phyloP scores from a whole-genome alignment of 192 early-diverging fungal species.

The Geranomyces michiganensis region DNA sequence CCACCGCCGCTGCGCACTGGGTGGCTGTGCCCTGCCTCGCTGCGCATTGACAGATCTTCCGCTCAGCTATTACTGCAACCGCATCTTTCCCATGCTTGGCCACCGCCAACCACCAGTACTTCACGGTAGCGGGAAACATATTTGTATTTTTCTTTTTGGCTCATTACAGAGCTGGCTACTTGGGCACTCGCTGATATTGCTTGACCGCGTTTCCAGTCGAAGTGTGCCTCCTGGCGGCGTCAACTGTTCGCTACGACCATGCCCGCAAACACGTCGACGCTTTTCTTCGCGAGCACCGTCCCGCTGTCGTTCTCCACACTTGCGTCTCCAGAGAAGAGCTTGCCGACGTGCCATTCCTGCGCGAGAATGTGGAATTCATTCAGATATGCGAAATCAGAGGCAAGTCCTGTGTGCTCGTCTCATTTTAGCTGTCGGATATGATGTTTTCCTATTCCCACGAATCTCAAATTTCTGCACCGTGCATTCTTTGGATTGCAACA shows the following conservation, averaged over 20 bases:
- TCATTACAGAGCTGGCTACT: no score
- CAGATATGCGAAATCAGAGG: slow-evolving; percentile 29
- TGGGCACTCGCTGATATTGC: no score
- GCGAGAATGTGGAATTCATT: slow-evolving; percentile 28
- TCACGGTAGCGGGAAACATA: no score
- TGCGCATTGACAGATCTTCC: no score
- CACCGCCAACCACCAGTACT: no score
- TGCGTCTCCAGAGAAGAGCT: slow-evolving; percentile 9
- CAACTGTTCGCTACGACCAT: slow-evolving; percentile 27
- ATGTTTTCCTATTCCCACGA: no score
- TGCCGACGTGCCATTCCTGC: slow-evolving; percentile 18
- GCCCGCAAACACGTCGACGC: slow-evolving; percentile 19
- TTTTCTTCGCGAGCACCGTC: slow-evolving; percentile 19
- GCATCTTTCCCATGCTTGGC: no score
- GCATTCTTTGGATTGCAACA: neutral
- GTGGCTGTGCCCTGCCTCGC: no score
- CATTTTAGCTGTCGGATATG: neutral
- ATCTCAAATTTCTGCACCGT: neutral
- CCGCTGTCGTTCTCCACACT: slow-evolving; percentile 8
- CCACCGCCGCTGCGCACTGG: no score
- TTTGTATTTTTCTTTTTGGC: no score
- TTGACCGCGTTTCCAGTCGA: slow-evolving; percentile 26
- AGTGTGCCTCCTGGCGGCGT: slow-evolving; percentile 20
- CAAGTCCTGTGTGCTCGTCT: neutral
- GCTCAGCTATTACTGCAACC: no score